Conservation (phyloP, 495 filamentous ascomycete genomes). For the Parachaetomium inaequale region DNA sequence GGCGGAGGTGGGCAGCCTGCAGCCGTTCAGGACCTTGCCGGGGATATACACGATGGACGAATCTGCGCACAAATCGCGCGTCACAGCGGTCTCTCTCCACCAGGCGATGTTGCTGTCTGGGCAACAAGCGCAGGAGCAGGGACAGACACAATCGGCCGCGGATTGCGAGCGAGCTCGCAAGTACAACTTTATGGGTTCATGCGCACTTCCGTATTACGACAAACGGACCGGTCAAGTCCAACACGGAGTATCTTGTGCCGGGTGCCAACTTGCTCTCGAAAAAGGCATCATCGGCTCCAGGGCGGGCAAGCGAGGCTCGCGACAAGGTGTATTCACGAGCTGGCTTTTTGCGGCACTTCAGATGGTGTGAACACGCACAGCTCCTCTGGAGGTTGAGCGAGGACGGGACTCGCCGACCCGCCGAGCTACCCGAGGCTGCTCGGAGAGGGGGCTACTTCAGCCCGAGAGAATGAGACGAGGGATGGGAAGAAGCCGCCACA, state of each 20-base stretch:
- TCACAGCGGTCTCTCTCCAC: slow-evolving; percentile 34
- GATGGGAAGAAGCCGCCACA: no score
- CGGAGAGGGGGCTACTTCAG: slow-evolving; percentile 18
- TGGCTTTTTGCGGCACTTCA: slow-evolving; percentile 39
- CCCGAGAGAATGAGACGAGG: not conserved
- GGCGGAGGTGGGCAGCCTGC: slow-evolving; percentile 27
- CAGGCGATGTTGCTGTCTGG: slow-evolving; percentile 30
- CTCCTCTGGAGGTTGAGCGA: slow-evolving; percentile 36
- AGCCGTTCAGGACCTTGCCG: slow-evolving; percentile 36
- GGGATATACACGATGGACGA: slow-evolving; percentile 37
- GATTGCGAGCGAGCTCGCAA: slow-evolving; percentile 24
- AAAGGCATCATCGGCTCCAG: slow-evolving; percentile 32
- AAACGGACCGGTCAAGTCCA: slow-evolving; percentile 35
- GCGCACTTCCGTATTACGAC: slow-evolving; percentile 42
- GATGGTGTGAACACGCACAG: slow-evolving; percentile 46
- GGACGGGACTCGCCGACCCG: slow-evolving; percentile 32
- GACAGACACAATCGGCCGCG: slow-evolving; percentile 20
- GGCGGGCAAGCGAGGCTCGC: slow-evolving; percentile 33
- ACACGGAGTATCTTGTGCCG: slow-evolving; percentile 38
- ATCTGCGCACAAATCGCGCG: slow-evolving; percentile 28
- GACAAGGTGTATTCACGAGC: slow-evolving; percentile 30
- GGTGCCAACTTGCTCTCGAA: slow-evolving; percentile 41
- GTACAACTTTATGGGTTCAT: slow-evolving; percentile 33
- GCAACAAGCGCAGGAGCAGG: slow-evolving; percentile 17
- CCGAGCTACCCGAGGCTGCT: slow-evolving; percentile 24